Percentiles rank a stretch among this genome's conserved stretches.
Evolutionary conservation across 2,329 filamentous ascomycete genomes (phyloP).

Genomic region (Talaromyces sp.): DNA sequence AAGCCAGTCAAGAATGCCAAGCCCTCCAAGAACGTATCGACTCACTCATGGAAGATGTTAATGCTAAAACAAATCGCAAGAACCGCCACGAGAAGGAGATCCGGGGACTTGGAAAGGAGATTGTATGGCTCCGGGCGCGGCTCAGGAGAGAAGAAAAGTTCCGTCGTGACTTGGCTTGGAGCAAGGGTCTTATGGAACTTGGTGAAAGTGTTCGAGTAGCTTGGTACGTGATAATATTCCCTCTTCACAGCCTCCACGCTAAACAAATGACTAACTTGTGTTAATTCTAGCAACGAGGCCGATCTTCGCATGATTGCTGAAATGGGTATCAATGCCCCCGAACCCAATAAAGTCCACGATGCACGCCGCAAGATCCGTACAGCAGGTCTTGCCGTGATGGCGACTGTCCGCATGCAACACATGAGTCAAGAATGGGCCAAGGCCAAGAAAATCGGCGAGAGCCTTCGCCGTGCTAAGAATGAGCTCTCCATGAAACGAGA

Average conservation of each 20-base stretch:
- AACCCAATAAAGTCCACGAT: conserved; percentile 31
- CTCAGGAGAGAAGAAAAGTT: conserved; percentile 78
- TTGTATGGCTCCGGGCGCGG: conserved; percentile 82
- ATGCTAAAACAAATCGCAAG: conserved; percentile 44
- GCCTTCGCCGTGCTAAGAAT: conserved; percentile 43
- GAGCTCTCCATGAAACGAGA: conserved; percentile 33
- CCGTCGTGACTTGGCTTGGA: conserved; percentile 75
- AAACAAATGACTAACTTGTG: conserved; percentile 8
- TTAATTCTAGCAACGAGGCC: conserved; percentile 72
- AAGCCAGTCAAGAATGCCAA: conserved; percentile 44
- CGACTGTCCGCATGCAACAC: conserved; percentile 47
- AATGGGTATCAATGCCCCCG: conserved; percentile 65
- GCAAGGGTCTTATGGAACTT: conserved; percentile 83
- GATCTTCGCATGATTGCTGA: conserved; percentile 81
- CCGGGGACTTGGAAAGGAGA: conserved; percentile 80
- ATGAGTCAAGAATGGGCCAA: conserved; percentile 48
- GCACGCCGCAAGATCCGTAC: conserved; percentile 45
- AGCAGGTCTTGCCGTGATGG: conserved; percentile 44
- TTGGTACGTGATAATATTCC: conserved; percentile 65
- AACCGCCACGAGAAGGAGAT: conserved; percentile 62
- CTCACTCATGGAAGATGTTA: conserved; percentile 54
- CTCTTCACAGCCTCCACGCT: background rate
- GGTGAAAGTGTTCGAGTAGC: conserved; percentile 63
- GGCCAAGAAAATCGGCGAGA: conserved; percentile 44
- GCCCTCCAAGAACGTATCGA: conserved; percentile 62